Evolutionary conservation across 169 alveolate genomes (phyloP).

Genomic region (Cryptosporidium sp.): DNA sequence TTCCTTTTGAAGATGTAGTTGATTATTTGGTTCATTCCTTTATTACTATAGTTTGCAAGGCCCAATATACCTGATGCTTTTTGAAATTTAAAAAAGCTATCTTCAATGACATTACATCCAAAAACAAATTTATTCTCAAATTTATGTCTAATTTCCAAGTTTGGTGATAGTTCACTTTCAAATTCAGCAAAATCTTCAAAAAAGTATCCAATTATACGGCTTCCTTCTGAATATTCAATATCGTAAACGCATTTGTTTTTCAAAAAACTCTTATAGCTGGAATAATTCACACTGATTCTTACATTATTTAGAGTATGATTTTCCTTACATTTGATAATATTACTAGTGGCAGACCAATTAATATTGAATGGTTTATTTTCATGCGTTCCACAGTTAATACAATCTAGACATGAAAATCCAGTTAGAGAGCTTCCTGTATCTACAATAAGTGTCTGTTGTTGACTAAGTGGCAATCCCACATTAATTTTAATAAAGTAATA

Average conservation of each 20-base stretch:
- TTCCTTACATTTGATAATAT: constrained; percentile 62
- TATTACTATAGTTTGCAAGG: constrained; percentile 35
- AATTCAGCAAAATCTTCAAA: constrained; percentile 76
- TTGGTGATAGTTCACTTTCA: constrained; percentile 13
- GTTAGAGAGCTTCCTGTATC: constrained; percentile 89
- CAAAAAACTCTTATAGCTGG: background rate
- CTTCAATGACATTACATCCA: constrained; percentile 79
- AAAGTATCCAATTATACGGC: constrained; percentile 78
- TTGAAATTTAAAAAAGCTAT: constrained; percentile 76
- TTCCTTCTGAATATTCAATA: constrained; percentile 80
- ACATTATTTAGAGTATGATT: background rate
- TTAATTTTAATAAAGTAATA: constrained; percentile 22
- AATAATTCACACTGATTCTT: background rate
- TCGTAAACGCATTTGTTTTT: constrained; percentile 76
- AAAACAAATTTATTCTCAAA: constrained; percentile 19
- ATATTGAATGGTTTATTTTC: constrained; percentile 23
- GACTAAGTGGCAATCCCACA: constrained; percentile 45
- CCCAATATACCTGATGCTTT: constrained; percentile 81
- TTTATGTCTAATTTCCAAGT: background rate
- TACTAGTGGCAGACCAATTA: constrained; percentile 19
- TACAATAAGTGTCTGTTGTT: constrained; percentile 81
- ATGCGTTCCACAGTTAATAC: constrained; percentile 83
- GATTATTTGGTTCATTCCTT: constrained; percentile 7
- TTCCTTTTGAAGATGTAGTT: background rate
- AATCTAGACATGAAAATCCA: constrained; percentile 85